These are phyloP conservation scores for Vitrella brassicaformis DNA, from an alignment of 73 alveolate species.

Conservation along the genomic window DNA sequence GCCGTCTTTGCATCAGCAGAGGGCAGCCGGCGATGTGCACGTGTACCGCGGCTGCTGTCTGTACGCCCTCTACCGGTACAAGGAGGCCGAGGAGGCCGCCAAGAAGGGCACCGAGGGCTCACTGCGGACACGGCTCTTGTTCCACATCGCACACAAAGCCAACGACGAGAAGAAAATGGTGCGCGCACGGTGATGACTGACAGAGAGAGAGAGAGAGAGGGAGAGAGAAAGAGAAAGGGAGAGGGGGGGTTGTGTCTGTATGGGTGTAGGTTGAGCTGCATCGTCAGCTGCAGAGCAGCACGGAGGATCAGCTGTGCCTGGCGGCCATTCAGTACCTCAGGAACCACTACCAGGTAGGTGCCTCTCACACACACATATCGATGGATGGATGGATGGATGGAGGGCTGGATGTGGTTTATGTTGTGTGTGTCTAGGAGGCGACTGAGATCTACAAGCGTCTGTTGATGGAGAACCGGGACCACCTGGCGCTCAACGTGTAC, in stretches of 20 bases:
- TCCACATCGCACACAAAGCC: slow-evolving; percentile 82
- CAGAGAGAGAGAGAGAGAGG: too few relatives aligned
- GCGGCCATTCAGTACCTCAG: slow-evolving; percentile 90
- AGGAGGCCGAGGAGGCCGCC: slow-evolving; percentile 80
- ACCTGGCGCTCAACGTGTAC: slow-evolving; percentile 49
- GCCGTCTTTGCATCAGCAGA: neutral
- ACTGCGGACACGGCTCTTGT: slow-evolving; percentile 63
- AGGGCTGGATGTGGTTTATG: too few relatives aligned
- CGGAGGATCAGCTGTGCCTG: slow-evolving; percentile 80
- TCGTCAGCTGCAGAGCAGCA: too few relatives aligned
- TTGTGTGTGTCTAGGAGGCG: too few relatives aligned
- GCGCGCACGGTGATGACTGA: too few relatives aligned
- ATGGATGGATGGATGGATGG: too few relatives aligned
- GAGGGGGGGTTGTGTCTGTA: neutral
- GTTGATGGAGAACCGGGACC: slow-evolving; percentile 11
- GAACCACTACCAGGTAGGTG: slow-evolving; percentile 35
- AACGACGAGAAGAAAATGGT: slow-evolving; percentile 73
- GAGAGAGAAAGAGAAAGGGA: too few relatives aligned
- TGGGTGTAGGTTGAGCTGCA: neutral
- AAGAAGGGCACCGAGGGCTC: slow-evolving; percentile 43
- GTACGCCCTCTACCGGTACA: slow-evolving; percentile 77
- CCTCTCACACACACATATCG: too few relatives aligned
- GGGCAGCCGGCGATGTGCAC: slow-evolving; percentile 57
- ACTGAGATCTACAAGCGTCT: slow-evolving; percentile 42
- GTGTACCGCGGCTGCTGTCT: slow-evolving; percentile 83